Percentiles rank a stretch among this genome's conserved stretches.
Evolutionary conservation across 129 eudicot species (phyloP).

Genomic region (Cynara cardunculus): DNA sequence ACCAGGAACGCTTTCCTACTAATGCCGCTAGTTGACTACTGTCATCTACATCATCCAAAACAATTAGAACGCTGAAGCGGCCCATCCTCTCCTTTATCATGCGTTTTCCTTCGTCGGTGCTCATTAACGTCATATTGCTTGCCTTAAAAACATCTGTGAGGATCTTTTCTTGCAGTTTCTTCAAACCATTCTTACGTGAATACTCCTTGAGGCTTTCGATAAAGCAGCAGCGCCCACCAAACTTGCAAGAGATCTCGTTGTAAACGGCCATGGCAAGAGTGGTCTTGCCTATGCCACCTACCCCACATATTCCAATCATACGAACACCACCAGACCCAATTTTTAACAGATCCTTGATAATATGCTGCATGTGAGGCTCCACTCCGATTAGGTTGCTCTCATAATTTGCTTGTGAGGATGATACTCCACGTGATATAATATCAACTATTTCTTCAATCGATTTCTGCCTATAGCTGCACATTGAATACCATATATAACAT

Average conservation of each 20-base stretch:
- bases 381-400: constrained; percentile 13
- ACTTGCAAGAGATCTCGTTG: neutral
- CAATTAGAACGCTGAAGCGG: constrained; percentile 15
- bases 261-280: constrained; percentile 8
- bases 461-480: neutral
- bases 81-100: neutral
- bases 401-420: neutral
- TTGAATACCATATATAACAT: neutral
- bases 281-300: constrained; percentile 30
- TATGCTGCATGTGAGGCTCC: neutral
- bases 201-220: constrained; percentile 5
- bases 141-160: neutral
- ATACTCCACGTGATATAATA: neutral
- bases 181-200: constrained; percentile 4
- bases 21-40: constrained; percentile 16
- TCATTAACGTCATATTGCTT: neutral
- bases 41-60: constrained; percentile 32
- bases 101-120: neutral
- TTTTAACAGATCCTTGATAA: neutral
- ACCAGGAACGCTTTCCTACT: constrained; percentile 16
- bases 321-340: neutral
- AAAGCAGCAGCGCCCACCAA: constrained; percentile 19
- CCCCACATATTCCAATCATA: constrained; percentile 21
- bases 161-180: constrained; percentile 8
- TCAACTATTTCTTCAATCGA: neutral